Evolutionary conservation across 352 stramenopile genomes (phyloP).

Genomic region (Saprolegnia parasitica): DNA sequence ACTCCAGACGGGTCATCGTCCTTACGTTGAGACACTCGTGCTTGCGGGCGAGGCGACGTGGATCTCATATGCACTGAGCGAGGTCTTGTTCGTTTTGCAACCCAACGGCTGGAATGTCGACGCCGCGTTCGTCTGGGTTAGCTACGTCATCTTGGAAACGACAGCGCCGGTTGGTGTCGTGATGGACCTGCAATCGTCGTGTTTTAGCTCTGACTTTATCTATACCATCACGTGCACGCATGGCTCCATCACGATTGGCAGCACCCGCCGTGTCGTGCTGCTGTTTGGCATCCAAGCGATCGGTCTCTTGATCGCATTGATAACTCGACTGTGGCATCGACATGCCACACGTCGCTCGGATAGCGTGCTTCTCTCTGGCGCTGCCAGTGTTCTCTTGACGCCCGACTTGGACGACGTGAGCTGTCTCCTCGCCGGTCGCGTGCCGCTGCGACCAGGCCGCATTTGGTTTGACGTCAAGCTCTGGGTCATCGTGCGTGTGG

Average conservation of each 20-base stretch:
- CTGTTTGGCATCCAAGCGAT: neutral
- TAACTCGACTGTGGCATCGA: neutral
- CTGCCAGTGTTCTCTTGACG: neutral
- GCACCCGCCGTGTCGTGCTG: neutral
- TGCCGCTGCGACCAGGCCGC: neutral
- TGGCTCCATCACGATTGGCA: neutral
- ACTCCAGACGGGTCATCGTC: neutral
- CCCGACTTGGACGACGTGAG: neutral
- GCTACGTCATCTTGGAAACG: neutral
- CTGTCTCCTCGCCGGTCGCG: neutral
- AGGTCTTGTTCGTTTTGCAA: neutral
- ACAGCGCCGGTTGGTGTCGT: neutral
- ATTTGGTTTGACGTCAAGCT: constrained; percentile 16
- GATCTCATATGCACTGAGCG: neutral
- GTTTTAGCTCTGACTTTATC: neutral
- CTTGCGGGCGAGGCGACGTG: constrained; percentile 5
- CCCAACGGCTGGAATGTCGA: too few species aligned
- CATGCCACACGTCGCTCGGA: too few species aligned
- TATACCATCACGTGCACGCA: neutral
- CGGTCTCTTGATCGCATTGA: neutral
- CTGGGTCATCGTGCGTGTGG: neutral
- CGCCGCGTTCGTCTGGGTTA: too few species aligned
- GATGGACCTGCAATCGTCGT: neutral
- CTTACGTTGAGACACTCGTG: neutral
- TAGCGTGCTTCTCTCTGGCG: neutral